A percentile compares a stretch with the other conserved stretches of the same genome.
These are phyloP conservation scores for Fusarium brachygibbosum DNA, from an alignment of 2,329 filamentous ascomycete species.

Conservation along the genomic window DNA sequence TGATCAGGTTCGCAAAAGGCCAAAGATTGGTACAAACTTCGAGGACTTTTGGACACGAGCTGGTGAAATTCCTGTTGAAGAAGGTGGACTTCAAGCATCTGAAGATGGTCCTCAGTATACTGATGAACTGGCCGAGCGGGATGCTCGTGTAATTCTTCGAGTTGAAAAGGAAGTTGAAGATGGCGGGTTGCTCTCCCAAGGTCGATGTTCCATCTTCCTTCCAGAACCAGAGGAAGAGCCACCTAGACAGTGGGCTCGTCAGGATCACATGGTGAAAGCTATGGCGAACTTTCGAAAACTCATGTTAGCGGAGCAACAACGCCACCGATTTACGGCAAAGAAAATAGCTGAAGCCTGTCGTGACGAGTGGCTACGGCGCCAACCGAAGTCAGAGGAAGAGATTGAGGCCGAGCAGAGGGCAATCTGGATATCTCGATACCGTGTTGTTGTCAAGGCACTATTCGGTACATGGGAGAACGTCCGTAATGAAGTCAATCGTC, in stretches of 20 bases:
- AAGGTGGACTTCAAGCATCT: constrained; percentile 67
- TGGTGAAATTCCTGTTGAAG: constrained; percentile 65
- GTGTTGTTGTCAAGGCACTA: constrained; percentile 73
- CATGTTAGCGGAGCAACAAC: constrained; percentile 81
- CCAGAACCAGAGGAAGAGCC: constrained; percentile 81
- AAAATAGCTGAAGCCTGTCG: constrained; percentile 82
- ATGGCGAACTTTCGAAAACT: constrained; percentile 84
- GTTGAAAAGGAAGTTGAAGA: constrained; percentile 80
- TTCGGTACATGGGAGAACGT: constrained; percentile 75
- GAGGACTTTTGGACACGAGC: constrained; percentile 69
- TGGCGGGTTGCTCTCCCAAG: constrained; percentile 80
- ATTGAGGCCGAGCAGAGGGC: constrained; percentile 82
- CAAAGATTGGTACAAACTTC: constrained; percentile 67
- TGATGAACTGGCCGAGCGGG: constrained; percentile 72
- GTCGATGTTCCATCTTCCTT: constrained; percentile 78
- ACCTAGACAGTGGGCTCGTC: constrained; percentile 84
- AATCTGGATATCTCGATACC: constrained; percentile 76
- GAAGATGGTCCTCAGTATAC: constrained; percentile 71
- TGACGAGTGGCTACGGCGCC: constrained; percentile 79
- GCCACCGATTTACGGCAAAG: constrained; percentile 83
- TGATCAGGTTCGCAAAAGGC: constrained; percentile 66
- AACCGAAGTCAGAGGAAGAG: constrained; percentile 83
- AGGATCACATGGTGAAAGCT: constrained; percentile 86
- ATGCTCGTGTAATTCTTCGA: constrained; percentile 77
- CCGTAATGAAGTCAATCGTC: constrained; percentile 70